A percentile compares a stretch with the other conserved stretches of the same genome.
Conservation (phyloP, 176 grass and related monocot genomes). For the Lolium multiflorum region DNA sequence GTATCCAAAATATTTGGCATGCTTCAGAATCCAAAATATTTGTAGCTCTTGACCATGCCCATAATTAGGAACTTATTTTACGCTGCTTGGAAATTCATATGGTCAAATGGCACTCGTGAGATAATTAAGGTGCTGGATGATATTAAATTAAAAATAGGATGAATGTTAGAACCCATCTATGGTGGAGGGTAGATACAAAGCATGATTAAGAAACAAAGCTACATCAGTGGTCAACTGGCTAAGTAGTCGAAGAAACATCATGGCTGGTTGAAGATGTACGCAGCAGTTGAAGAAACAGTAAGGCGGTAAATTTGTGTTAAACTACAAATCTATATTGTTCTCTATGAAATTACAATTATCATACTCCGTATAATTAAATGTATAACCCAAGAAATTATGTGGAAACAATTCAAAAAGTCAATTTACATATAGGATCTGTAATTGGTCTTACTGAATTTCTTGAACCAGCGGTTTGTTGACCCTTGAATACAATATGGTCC, state of each 20-base stretch:
- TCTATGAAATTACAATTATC: not conserved
- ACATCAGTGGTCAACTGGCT: not conserved
- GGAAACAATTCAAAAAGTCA: not conserved
- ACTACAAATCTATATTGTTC: not conserved
- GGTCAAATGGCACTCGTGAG: not conserved
- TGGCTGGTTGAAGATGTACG: not conserved
- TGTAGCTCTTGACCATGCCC: not conserved
- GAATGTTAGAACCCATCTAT: not conserved
- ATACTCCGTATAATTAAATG: not conserved
- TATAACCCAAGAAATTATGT: not conserved
- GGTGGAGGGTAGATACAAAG: not conserved
- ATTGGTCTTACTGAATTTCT: not conserved
- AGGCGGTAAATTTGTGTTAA: not conserved
- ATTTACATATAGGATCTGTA: not conserved
- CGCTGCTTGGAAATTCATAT: not conserved
- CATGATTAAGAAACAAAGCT: conserved; percentile 9
- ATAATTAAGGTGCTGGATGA: not conserved
- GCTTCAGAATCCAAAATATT: not conserved
- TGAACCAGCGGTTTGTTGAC: conserved; percentile 5
- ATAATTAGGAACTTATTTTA: not conserved
- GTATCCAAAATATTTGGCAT: conserved; percentile 30
- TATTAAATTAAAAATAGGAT: not conserved
- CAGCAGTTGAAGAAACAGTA: not conserved
- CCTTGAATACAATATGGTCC: not conserved
- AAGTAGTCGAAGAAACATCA: not conserved